Evolutionary conservation across 257 asterid species (phyloP), one percentile per base, ranked within the genome.

Genomic region (Rauvolfia tetraphylla): DNA sequence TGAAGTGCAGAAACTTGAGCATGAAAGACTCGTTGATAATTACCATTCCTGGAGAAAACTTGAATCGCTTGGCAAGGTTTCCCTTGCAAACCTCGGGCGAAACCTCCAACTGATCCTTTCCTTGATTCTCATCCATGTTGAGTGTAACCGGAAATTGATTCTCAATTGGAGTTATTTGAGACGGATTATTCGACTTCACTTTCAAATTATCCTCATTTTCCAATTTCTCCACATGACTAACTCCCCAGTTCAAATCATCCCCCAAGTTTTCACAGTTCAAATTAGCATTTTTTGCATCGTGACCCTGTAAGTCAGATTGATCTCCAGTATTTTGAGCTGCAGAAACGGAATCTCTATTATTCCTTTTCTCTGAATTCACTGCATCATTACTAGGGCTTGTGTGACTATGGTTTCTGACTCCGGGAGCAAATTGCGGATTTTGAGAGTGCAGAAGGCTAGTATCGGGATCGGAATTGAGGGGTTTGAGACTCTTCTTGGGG

Each of bases 11-110:
- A 23, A 15, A 53, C 48, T 7, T 10, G 42, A 5, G 61, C 63
- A 54, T 68, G 34, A 69, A 58, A 59, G 71, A 69, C 61, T 41
- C 15, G 69, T 42, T 10, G 8, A 76, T 4, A 25, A 82, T 77
- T 88, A 94, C 97, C 98, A 95, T 95, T 86, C 98, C 98, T 13
- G 97, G 98, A 18, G 99, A 95, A 87, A 95, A 95, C 85, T 92
- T 95, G 90, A 90, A 87, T 25, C 99, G 88, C 82, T 95, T 95
- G 41, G 84, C 76, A 11, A 92, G 79, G 46, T 49, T 66, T 4
- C 87, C 82, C 84, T 88, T 90, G 74, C 82, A 85, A 71, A 86
- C 68, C 86, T 92, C 99, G 0, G 98, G 99, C 22, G 98, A 86
- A 70, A 83, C 92, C 79, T 92, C 95, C 74, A 33, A 51, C 76